phyloP scores from a whole-genome alignment of 2,329 filamentous ascomycete genomes.

The Aureobasidium vineae region DNA sequence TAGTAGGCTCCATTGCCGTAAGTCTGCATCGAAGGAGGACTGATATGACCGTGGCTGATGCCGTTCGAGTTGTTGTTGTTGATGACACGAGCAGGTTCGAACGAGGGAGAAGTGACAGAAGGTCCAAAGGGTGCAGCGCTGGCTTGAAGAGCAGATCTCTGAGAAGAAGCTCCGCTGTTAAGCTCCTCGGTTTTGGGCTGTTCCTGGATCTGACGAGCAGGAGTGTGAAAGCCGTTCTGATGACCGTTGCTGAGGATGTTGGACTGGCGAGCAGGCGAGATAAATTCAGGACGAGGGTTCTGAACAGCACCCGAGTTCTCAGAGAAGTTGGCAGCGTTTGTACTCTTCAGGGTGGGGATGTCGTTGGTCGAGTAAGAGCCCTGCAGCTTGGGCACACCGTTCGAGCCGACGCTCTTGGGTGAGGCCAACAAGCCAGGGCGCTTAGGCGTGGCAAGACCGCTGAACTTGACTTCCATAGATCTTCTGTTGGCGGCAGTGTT shows the following conservation, averaged over 20 bases:
- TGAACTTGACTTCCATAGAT: slow-evolving; percentile 49
- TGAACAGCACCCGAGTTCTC: slow-evolving; percentile 54
- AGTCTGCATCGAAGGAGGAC: slow-evolving; percentile 33
- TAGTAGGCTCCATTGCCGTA: slow-evolving; percentile 44
- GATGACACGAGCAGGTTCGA: not conserved
- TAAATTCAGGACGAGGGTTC: slow-evolving; percentile 25
- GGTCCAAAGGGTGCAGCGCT: slow-evolving; percentile 78
- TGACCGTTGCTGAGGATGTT: slow-evolving; percentile 59
- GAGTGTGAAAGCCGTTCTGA: slow-evolving; percentile 39
- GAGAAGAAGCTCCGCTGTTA: slow-evolving; percentile 55
- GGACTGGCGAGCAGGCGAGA: slow-evolving; percentile 24
- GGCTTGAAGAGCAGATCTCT: slow-evolving; percentile 73
- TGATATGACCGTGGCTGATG: not conserved
- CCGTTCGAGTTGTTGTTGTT: slow-evolving; percentile 7
- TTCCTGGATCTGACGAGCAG: slow-evolving; percentile 58
- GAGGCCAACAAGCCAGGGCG: slow-evolving; percentile 53
- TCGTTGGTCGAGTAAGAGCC: slow-evolving; percentile 90
- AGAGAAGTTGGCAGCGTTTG: slow-evolving; percentile 43
- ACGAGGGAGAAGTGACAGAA: slow-evolving; percentile 44
- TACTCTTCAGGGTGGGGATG: slow-evolving; percentile 72
- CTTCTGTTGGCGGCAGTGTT: slow-evolving; percentile 47
- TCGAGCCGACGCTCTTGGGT: slow-evolving; percentile 57
- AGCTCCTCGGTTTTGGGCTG: slow-evolving; percentile 48
- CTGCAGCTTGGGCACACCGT: slow-evolving; percentile 70
- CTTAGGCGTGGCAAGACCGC: slow-evolving; percentile 44